Percentiles rank a stretch among this genome's conserved stretches.
These are phyloP conservation scores for Hericium rajendrae DNA, from an alignment of 768 basidiomycete species.

Conservation along the genomic window DNA sequence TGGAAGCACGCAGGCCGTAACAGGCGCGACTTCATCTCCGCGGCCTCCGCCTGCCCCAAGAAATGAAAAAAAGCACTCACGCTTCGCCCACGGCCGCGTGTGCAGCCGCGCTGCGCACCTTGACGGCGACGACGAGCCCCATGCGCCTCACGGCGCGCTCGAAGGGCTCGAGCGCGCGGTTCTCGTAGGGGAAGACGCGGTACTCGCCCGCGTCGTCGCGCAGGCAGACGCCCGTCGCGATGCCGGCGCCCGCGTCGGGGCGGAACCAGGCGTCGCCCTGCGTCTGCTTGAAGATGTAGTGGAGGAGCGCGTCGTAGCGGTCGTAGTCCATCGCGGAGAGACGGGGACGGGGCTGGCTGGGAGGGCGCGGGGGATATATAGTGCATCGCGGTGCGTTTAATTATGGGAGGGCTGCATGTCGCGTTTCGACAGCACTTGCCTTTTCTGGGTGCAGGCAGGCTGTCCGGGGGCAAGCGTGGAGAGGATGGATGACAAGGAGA, in stretches of 20 bases:
- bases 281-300: slow-evolving; percentile 36
- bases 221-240: slow-evolving; percentile 39
- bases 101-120: slow-evolving; percentile 39
- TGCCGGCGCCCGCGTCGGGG: slow-evolving; percentile 34
- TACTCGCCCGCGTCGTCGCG: slow-evolving; percentile 38
- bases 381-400: too few species aligned
- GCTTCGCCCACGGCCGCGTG: slow-evolving; percentile 42
- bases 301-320: slow-evolving; percentile 33
- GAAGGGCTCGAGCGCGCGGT: slow-evolving; percentile 42
- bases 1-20: not conserved
- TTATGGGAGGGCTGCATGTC: too few species aligned
- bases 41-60: not conserved
- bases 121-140: slow-evolving; percentile 48
- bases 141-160: slow-evolving; percentile 42
- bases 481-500: too few species aligned
- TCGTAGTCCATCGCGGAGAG: slow-evolving; percentile 25
- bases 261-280: slow-evolving; percentile 47
- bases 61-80: slow-evolving; percentile 19
- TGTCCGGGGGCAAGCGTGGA: too few species aligned
- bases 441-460: too few species aligned
- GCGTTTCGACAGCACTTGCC: too few species aligned
- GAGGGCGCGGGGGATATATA: not conserved
- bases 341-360: not conserved
- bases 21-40: not conserved
- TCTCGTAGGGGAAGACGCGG: slow-evolving; percentile 48